A percentile compares a stretch with the other conserved stretches of the same genome.
Conservation (phyloP, 192 early-diverging fungal genomes). For the Coemansia umbellata region DNA sequence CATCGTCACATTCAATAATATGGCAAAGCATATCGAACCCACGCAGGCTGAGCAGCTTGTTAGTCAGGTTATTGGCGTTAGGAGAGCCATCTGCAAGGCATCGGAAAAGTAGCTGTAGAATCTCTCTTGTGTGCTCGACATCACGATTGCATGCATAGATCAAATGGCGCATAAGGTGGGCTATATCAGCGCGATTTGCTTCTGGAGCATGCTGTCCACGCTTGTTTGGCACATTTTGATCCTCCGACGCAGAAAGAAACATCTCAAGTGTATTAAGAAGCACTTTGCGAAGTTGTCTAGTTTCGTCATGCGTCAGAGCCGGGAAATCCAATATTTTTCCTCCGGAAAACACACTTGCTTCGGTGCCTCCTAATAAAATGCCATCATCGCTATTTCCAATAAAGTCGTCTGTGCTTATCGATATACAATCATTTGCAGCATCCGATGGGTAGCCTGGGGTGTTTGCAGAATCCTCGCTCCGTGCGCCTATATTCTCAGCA, state of each 20-base stretch:
- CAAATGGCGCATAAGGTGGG: constrained; percentile 25
- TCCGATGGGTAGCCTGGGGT: background rate
- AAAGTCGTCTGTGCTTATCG: background rate
- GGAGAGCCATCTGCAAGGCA: constrained; percentile 40
- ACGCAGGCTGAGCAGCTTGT: constrained; percentile 14
- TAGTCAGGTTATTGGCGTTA: constrained; percentile 24
- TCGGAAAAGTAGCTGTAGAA: constrained; percentile 37
- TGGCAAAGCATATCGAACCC: constrained; percentile 32
- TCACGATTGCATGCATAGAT: constrained; percentile 41
- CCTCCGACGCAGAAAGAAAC: constrained; percentile 27
- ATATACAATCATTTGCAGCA: background rate
- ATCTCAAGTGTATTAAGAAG: constrained; percentile 32
- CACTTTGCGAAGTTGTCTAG: constrained; percentile 17
- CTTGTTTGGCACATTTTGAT: background rate
- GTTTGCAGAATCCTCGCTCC: background rate
- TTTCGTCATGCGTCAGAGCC: constrained; percentile 11
- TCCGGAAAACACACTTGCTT: constrained; percentile 4
- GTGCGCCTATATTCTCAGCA: background rate
- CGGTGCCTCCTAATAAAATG: constrained; percentile 1
- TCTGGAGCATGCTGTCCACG: constrained; percentile 1
- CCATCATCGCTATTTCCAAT: constrained; percentile 3
- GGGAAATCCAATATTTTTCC: constrained; percentile 13
- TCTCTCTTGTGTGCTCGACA: constrained; percentile 31
- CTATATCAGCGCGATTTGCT: constrained; percentile 18
- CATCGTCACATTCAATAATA: constrained; percentile 42